Base-by-base conservation (phyloP, 2,329 filamentous ascomycete species). In the Pestalotiopsis sp. region DNA sequence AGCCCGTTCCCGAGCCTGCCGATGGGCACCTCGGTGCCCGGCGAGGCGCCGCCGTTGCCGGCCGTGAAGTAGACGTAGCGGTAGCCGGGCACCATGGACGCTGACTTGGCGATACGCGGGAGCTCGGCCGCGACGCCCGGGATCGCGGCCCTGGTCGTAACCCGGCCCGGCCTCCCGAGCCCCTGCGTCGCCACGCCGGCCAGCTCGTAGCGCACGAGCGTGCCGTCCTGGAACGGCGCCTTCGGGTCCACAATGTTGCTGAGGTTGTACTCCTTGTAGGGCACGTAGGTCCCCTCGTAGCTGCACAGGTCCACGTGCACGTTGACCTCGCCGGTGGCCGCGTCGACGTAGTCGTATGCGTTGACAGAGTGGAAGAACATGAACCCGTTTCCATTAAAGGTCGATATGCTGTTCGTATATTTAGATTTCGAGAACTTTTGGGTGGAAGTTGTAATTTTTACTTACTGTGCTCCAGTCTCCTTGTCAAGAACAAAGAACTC, bases 201-300 rank as follows among this genome's bases (percentile, higher is more conserved):
- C 4, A 71, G 61, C 44, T 70, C 65, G 57, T 70, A 71, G n/a
- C 70, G 68, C 20, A 68, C 64, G 17, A 71, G 67, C 11, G 68
- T 64, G 5, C 59, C 66, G 14, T 67, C 48, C 14, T 61, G 38
- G 22, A 64, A 67, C 4, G 66, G 66, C 22, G 24, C 61, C 6
- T 35, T 26, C 9, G 66, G 66, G 52, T 67, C 66, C 10, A 64
- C 67, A 67, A 75, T 71, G 66, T 76, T 74, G 71, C 76, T 77
- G 66, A 82, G 68, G 63, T 81, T 81, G 56, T 72, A 72, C 38
- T 72, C 70, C 7, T 38, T 48, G 61, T 72, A 72, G n/a, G 68
- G 67, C 3, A 64, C 13, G 60, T 58, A 55, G 7, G 39, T 38
- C 13, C 39, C 67, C 38, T 68, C 48, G 67, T 71, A 72, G 66